Evolutionary conservation across 2,329 filamentous ascomycete species (phyloP).

Genomic region (Neofusicoccum cordaticola): DNA sequence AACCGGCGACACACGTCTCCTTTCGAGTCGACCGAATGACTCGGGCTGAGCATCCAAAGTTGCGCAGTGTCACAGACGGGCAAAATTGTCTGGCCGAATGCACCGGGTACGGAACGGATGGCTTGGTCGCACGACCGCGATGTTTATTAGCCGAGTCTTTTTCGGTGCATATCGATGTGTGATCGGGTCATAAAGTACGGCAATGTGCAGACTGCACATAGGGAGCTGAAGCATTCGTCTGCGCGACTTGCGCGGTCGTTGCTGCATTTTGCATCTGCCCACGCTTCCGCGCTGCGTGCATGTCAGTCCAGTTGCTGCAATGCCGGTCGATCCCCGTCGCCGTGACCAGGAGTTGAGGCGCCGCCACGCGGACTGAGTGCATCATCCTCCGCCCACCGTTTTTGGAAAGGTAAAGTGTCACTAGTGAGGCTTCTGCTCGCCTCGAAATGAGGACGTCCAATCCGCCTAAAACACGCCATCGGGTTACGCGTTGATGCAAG

Average conservation of each 20-base stretch:
- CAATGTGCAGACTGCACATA: no score
- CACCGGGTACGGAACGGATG: neutral
- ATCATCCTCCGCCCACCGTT: neutral
- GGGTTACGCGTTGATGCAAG: conserved; percentile 9
- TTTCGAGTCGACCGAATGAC: neutral
- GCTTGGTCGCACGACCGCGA: neutral
- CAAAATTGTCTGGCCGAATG: neutral
- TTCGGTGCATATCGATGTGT: neutral
- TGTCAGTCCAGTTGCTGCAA: no score
- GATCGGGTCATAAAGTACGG: neutral
- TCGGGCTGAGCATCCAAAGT: neutral
- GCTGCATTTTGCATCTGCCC: no score
- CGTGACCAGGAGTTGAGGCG: neutral
- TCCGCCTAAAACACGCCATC: neutral
- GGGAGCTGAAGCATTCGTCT: no score
- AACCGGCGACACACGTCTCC: neutral
- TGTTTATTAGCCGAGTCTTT: neutral
- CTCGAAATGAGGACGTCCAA: neutral
- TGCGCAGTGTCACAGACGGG: neutral
- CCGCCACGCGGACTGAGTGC: neutral
- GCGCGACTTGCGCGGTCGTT: no score
- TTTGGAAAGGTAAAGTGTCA: conserved; percentile 1
- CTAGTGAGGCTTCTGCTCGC: neutral
- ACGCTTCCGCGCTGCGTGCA: no score
- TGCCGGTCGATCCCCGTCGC: no score